These are phyloP conservation scores for Postia placenta DNA, from an alignment of 768 basidiomycete genomes.

Conservation along the genomic window DNA sequence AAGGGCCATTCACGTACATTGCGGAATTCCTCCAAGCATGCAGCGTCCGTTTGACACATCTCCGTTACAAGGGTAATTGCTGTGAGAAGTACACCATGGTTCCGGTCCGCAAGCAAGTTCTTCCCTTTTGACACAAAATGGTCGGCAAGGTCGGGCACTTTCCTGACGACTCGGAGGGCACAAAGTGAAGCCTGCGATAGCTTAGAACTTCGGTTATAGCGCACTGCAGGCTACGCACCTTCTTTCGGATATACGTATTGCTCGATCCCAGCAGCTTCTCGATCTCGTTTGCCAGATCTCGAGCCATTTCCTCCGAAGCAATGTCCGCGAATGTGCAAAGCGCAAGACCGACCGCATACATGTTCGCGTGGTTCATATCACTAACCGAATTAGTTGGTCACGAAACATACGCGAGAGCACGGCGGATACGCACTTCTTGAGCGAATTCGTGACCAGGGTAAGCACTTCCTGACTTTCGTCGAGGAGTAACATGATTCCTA, in stretches of 20 bases:
- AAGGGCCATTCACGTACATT: conserved; percentile 50
- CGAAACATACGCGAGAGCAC: not conserved
- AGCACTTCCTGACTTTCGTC: conserved; percentile 98
- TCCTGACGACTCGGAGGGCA: conserved; percentile 88
- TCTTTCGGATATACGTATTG: conserved; percentile 98
- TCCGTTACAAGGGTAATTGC: conserved; percentile 93
- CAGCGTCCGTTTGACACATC: conserved; percentile 79
- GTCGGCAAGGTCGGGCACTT: conserved; percentile 92
- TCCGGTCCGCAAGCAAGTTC: conserved; percentile 88
- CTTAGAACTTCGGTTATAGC: not conserved
- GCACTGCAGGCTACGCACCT: conserved; percentile 42
- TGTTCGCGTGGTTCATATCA: conserved; percentile 99
- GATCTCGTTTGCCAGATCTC: conserved; percentile 95
- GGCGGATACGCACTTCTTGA: conserved; percentile 77
- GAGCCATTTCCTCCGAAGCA: conserved; percentile 98
- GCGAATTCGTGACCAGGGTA: conserved; percentile 93
- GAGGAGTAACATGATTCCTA: conserved; percentile 95
- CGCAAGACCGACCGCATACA: conserved; percentile 96
- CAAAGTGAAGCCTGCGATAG: conserved; percentile 80
- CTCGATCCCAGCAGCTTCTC: conserved; percentile 96
- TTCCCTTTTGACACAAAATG: conserved; percentile 88
- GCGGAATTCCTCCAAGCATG: conserved; percentile 78
- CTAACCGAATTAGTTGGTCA: conserved; percentile 33
- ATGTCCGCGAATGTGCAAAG: conserved; percentile 99
- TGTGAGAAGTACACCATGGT: conserved; percentile 94